Conservation (phyloP, 371 early-diverging fungal genomes). For the Mortierella sp. region DNA sequence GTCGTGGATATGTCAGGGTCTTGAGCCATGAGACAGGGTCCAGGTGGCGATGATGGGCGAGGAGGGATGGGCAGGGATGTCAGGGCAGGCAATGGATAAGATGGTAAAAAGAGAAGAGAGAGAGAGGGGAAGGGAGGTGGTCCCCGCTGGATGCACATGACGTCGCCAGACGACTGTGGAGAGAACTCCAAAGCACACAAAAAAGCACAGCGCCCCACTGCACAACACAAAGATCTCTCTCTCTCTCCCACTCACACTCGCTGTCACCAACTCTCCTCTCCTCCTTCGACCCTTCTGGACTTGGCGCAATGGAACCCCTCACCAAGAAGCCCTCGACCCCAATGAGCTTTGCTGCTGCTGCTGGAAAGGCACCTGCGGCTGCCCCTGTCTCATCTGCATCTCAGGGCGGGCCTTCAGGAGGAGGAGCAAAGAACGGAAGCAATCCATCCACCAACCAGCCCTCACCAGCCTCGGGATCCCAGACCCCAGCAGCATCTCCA, state of each 20-base stretch:
- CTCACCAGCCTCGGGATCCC: constrained; percentile 19
- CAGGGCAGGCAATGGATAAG: too few relatives aligned
- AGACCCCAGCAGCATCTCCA: constrained; percentile 15
- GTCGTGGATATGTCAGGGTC: too few relatives aligned
- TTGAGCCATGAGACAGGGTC: too few relatives aligned
- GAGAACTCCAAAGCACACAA: too few relatives aligned
- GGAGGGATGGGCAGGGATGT: too few relatives aligned
- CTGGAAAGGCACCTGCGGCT: constrained; percentile 14
- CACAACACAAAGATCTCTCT: neutral
- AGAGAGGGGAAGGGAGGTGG: too few relatives aligned
- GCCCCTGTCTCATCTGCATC: constrained; percentile 3
- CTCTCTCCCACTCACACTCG: constrained; percentile 1
- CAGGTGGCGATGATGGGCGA: too few relatives aligned
- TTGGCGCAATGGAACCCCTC: constrained; percentile 32
- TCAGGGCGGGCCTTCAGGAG: constrained; percentile 6
- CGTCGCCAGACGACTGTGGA: neutral
- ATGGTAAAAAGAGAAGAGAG: too few relatives aligned
- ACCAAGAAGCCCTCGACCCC: constrained; percentile 34
- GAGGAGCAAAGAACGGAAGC: constrained; percentile 22
- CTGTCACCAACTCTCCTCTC: neutral
- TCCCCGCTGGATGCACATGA: neutral
- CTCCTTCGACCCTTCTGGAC: neutral
- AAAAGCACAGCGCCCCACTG: neutral
- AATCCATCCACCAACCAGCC: constrained; percentile 9
- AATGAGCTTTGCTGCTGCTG: constrained; percentile 44